Conservation (phyloP, 2,329 filamentous ascomycete genomes). For the Curvularia sp. region DNA sequence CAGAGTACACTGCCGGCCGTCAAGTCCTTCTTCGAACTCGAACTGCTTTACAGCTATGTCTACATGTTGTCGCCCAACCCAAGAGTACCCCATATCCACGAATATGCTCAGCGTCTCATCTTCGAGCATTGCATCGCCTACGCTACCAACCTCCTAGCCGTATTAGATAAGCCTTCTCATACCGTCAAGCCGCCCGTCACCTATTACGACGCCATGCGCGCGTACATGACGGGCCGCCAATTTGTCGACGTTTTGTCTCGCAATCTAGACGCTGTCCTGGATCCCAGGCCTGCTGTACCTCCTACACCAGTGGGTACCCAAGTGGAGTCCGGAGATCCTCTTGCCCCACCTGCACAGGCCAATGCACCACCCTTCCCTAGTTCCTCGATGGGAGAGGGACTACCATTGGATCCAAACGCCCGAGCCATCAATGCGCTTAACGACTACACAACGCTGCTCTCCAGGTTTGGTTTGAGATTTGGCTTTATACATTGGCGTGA, state of each 20-base stretch:
- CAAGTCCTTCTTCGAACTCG: conserved; percentile 81
- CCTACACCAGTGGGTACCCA: conserved; percentile 42
- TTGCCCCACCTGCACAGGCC: conserved; percentile 40
- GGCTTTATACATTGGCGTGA: conserved; percentile 60
- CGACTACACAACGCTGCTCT: conserved; percentile 55
- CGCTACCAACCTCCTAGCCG: conserved; percentile 73
- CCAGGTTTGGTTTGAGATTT: conserved; percentile 56
- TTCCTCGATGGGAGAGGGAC: conserved; percentile 34
- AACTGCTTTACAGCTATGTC: conserved; percentile 88
- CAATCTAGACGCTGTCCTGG: conserved; percentile 57
- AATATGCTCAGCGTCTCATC: conserved; percentile 79
- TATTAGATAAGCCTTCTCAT: conserved; percentile 61
- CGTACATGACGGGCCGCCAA: conserved; percentile 71
- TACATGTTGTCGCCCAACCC: conserved; percentile 85
- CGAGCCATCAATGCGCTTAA: conserved; percentile 57
- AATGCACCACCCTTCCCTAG: conserved; percentile 45
- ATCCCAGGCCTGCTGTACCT: conserved; percentile 52
- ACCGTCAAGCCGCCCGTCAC: conserved; percentile 73
- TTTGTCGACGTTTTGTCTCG: conserved; percentile 64
- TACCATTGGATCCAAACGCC: conserved; percentile 43
- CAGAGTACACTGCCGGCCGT: conserved; percentile 68
- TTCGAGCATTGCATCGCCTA: conserved; percentile 90
- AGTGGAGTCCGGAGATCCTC: conserved; percentile 45
- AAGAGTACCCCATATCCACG: conserved; percentile 72
- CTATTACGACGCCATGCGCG: conserved; percentile 85